These are phyloP conservation scores for Trichoderma polysporum DNA, from an alignment of 2,329 filamentous ascomycete species.

Conservation along the genomic window DNA sequence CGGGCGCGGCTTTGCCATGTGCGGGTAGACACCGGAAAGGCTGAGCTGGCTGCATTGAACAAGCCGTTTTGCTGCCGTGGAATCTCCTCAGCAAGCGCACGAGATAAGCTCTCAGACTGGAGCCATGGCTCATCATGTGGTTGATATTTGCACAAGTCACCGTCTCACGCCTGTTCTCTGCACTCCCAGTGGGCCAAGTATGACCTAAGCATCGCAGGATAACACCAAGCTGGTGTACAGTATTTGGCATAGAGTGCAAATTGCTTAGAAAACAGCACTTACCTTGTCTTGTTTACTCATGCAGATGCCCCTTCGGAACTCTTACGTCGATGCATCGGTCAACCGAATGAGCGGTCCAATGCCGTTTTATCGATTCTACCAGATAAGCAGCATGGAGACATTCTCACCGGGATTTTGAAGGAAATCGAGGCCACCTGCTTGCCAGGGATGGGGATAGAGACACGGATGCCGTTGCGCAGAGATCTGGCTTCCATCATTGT, in stretches of 20 bases:
- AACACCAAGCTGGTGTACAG: background rate
- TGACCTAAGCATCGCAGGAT: background rate
- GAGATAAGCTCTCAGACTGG: background rate
- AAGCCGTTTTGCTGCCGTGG: background rate
- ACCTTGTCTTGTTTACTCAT: background rate
- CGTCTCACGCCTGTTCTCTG: background rate
- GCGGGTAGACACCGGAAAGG: background rate
- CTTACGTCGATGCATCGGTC: background rate
- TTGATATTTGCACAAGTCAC: background rate
- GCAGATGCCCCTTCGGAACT: background rate
- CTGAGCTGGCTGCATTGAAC: background rate
- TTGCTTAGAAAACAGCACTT: background rate
- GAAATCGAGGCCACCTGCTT: background rate
- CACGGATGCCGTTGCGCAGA: slow-evolving; percentile 17
- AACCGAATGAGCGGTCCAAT: background rate
- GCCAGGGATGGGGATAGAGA: background rate
- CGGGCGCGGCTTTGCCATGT: background rate
- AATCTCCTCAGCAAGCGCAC: background rate
- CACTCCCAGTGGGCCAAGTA: background rate
- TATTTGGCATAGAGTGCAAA: background rate
- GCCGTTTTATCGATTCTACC: background rate
- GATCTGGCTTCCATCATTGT: slow-evolving; percentile 21
- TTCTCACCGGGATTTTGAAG: background rate
- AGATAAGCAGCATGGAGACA: slow-evolving; percentile 1
- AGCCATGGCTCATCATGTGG: background rate